A percentile compares a stretch with the other conserved stretches of the same genome.
Evolutionary conservation across 2,329 filamentous ascomycete species (phyloP).

Genomic region (Aspergillus quadrilineatus): DNA sequence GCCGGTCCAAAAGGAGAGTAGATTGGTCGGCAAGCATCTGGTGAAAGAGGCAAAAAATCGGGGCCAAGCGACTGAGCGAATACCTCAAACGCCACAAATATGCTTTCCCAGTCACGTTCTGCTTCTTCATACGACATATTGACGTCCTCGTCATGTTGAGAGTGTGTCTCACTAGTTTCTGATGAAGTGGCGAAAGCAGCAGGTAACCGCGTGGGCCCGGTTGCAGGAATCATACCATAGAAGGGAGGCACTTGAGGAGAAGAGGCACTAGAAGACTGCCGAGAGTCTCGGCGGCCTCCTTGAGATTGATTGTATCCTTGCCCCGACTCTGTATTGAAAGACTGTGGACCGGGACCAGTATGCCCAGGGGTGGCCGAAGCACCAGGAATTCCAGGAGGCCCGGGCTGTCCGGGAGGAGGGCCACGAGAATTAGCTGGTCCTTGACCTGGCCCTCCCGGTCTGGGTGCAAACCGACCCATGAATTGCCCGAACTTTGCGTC

Average conservation of each 20-base stretch:
- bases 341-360: background rate
- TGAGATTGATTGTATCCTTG: too few species aligned
- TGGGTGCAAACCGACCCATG: conserved; percentile 30
- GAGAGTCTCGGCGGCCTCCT: background rate
- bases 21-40: conserved; percentile 63
- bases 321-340: background rate
- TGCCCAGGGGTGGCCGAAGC: background rate
- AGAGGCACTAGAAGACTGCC: conserved; percentile 14
- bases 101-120: conserved; percentile 69
- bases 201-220: conserved; percentile 45
- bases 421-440: conserved; percentile 10
- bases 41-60: conserved; percentile 72
- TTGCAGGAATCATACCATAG: conserved; percentile 51
- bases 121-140: conserved; percentile 68
- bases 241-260: conserved; percentile 36
- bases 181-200: conserved; percentile 53
- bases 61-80: conserved; percentile 63
- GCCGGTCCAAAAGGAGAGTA: conserved; percentile 78
- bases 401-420: conserved; percentile 10
- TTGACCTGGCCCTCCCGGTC: background rate
- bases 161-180: conserved; percentile 12
- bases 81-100: conserved; percentile 42
- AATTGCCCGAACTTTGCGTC: conserved; percentile 49
- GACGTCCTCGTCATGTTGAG: conserved; percentile 57
- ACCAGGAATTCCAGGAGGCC: background rate